These are phyloP conservation scores for Kregervanrija pseudodelftensis DNA, from an alignment of 805 yeast species.

Conservation along the genomic window DNA sequence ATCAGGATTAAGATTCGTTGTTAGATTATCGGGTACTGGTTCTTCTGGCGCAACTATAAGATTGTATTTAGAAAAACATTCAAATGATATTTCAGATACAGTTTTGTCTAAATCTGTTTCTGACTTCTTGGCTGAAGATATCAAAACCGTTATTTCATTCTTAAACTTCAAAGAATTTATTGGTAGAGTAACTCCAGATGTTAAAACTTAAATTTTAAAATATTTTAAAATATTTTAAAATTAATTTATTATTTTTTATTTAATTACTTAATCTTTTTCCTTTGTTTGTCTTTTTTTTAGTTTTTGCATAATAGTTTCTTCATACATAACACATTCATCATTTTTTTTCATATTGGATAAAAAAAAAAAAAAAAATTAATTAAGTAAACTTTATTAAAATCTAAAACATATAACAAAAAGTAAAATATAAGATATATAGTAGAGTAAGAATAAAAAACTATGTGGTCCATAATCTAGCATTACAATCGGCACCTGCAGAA, in stretches of 20 bases:
- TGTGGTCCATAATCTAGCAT: conserved; percentile 95
- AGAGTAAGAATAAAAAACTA: conserved; percentile 19
- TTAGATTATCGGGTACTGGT: conserved; percentile 94
- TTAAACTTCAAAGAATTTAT: conserved; percentile 65
- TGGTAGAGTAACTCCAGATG: conserved; percentile 85
- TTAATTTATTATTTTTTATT: neutral
- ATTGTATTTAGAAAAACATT: conserved; percentile 81
- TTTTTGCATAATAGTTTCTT: neutral
- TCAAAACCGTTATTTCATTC: conserved; percentile 56
- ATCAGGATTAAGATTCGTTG: conserved; percentile 78
- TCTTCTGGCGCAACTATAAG: conserved; percentile 97
- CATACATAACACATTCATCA: neutral
- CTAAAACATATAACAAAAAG: no score
- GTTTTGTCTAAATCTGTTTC: conserved; percentile 44
- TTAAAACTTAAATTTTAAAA: conserved; percentile 48
- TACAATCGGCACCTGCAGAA: conserved; percentile 94
- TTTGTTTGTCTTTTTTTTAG: neutral
- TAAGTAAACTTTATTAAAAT: neutral
- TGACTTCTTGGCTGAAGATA: conserved; percentile 58
- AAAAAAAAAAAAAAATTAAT: neutral
- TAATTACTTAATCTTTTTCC: neutral
- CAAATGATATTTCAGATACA: conserved; percentile 47
- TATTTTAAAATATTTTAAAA: neutral
- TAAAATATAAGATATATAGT: neutral
- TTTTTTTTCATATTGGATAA: neutral